Percentiles rank a stretch among this genome's conserved stretches.
Conservation (phyloP, 2,329 filamentous ascomycete genomes). For the Knoxdaviesia proteae region DNA sequence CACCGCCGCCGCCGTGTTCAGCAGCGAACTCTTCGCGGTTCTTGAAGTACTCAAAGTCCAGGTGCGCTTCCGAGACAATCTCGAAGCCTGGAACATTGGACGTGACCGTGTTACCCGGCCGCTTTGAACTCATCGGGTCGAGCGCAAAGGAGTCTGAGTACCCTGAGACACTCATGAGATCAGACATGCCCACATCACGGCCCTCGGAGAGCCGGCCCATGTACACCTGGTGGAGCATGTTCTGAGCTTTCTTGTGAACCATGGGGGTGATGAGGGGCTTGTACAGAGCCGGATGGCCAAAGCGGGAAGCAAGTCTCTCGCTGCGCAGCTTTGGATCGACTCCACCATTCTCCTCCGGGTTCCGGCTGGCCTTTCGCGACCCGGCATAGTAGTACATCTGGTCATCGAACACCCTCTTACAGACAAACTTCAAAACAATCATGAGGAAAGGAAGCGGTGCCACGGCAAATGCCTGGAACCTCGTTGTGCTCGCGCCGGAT, state of each 20-base stretch:
- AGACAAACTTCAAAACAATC: slow-evolving; percentile 72
- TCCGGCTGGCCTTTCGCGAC: slow-evolving; percentile 32
- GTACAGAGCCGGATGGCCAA: slow-evolving; percentile 81
- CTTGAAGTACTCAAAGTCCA: slow-evolving; percentile 87
- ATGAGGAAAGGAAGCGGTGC: slow-evolving; percentile 61
- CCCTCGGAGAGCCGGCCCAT: slow-evolving; percentile 55
- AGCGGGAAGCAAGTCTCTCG: slow-evolving; percentile 55
- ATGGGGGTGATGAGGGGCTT: slow-evolving; percentile 81
- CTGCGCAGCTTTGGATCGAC: slow-evolving; percentile 34
- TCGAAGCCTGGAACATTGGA: slow-evolving; percentile 53
- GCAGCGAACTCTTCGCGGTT: slow-evolving; percentile 73
- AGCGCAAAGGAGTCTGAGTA: slow-evolving; percentile 70
- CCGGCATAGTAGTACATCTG: slow-evolving; percentile 59
- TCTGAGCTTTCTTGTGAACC: slow-evolving; percentile 81
- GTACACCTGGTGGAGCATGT: slow-evolving; percentile 70
- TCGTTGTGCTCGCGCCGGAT: slow-evolving; percentile 24
- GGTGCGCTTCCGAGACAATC: slow-evolving; percentile 64
- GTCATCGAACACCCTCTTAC: slow-evolving; percentile 52
- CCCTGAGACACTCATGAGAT: slow-evolving; percentile 39
- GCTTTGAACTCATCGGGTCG: slow-evolving; percentile 45
- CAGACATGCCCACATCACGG: slow-evolving; percentile 33
- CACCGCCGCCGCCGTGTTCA: slow-evolving; percentile 56
- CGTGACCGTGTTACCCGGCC: slow-evolving; percentile 22
- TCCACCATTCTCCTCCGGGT: slow-evolving; percentile 21
- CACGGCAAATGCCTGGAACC: slow-evolving; percentile 40